Percentiles rank a stretch among this genome's conserved stretches.
Evolutionary conservation across 2,329 filamentous ascomycete genomes (phyloP).

Genomic region (Nemania sp.): DNA sequence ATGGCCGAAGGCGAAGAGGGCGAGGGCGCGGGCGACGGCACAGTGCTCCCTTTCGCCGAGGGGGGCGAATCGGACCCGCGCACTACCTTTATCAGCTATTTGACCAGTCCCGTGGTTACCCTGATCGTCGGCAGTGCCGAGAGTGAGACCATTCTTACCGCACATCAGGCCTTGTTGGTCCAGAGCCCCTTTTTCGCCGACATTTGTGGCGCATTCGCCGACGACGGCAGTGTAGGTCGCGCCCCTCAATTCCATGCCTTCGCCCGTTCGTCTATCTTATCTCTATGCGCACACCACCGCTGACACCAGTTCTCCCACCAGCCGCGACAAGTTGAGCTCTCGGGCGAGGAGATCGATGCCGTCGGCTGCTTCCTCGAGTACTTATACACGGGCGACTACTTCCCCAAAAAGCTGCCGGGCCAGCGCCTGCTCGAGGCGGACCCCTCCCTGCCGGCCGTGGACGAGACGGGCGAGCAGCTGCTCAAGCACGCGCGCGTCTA

Average conservation of each 20-base stretch:
- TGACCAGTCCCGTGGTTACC: conserved; percentile 71
- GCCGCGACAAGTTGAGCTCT: conserved; percentile 71
- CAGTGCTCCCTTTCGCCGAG: conserved; percentile 47
- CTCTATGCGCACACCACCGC: neutral
- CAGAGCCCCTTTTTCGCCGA: conserved; percentile 76
- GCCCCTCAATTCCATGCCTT: neutral
- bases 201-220: conserved; percentile 63
- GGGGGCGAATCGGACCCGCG: conserved; percentile 44
- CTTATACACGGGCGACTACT: conserved; percentile 86
- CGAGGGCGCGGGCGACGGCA: conserved; percentile 32
- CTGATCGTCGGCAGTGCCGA: conserved; percentile 67
- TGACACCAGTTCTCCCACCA: conserved; percentile 31
- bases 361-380: conserved; percentile 81
- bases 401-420: conserved; percentile 68
- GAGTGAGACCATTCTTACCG: conserved; percentile 67
- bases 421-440: conserved; percentile 72
- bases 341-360: conserved; percentile 70
- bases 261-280: neutral
- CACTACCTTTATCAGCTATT: conserved; percentile 59
- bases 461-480: conserved; percentile 80
- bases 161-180: conserved; percentile 76
- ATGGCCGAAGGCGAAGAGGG: conserved; percentile 43
- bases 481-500: conserved; percentile 89
- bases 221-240: conserved; percentile 61
- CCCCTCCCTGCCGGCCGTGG: conserved; percentile 65